Evolutionary conservation across 345 rosid genomes (phyloP).

Genomic region (Pugionium cornutum): DNA sequence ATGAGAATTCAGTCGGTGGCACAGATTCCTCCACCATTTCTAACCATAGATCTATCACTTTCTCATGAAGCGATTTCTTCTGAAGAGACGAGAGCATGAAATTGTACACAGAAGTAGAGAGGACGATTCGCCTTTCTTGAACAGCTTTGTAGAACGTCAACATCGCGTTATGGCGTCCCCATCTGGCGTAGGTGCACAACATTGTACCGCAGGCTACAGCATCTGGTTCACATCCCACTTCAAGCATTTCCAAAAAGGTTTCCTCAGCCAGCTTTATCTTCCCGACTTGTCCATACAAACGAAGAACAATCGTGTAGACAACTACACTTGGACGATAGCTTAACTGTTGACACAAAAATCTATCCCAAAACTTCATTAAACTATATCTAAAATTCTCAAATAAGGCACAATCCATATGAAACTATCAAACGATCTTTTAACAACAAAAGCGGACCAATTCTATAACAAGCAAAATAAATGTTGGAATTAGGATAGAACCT

Average conservation of each 20-base stretch:
- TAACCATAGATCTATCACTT: conserved; percentile 71
- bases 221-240: conserved; percentile 86
- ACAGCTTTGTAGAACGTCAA: conserved; percentile 70
- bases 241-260: conserved; percentile 89
- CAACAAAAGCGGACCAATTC: neutral
- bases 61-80: conserved; percentile 72
- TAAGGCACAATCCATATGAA: neutral
- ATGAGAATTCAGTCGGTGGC: conserved; percentile 61
- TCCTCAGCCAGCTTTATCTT: conserved; percentile 85
- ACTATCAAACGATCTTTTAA: too few species aligned
- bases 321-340: conserved; percentile 75
- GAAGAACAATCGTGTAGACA: conserved; percentile 73
- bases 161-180: conserved; percentile 91
- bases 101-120: conserved; percentile 74
- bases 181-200: conserved; percentile 90
- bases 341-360: conserved; percentile 64
- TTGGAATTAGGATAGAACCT: conserved; percentile 42
- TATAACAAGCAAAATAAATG: neutral
- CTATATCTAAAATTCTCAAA: neutral
- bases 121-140: conserved; percentile 57
- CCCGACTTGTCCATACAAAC: conserved; percentile 83
- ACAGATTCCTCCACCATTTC: conserved; percentile 62
- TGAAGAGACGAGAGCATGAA: conserved; percentile 93
- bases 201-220: conserved; percentile 93
- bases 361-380: conserved; percentile 43